A percentile compares a stretch with the other conserved stretches of the same genome.
These are phyloP conservation scores for Acer campestre DNA, from an alignment of 345 rosid genomes.

Conservation along the genomic window DNA sequence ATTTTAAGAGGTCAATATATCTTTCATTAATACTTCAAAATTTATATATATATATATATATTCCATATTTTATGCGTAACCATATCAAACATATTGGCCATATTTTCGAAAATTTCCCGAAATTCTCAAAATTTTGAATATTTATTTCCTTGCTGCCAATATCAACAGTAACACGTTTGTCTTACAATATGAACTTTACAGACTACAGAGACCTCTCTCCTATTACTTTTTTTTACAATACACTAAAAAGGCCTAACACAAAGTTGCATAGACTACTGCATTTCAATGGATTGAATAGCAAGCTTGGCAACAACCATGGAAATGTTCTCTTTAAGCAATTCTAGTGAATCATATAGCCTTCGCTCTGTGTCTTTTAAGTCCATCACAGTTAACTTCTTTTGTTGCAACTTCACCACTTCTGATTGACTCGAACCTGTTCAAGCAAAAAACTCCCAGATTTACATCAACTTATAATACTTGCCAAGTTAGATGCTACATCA, in stretches of 20 bases:
- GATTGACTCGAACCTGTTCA: conserved; percentile 59
- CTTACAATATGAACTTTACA: background rate
- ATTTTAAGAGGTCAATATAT: too few species aligned
- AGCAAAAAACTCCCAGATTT: conserved; percentile 10
- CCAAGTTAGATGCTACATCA: background rate
- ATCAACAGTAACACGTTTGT: background rate
- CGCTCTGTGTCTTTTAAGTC: conserved; percentile 54
- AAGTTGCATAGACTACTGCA: conserved; percentile 20
- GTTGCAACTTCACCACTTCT: conserved; percentile 61
- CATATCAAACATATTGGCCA: too few species aligned
- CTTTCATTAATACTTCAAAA: too few species aligned
- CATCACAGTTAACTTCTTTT: conserved; percentile 65
- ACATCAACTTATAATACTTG: background rate
- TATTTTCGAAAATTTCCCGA: too few species aligned
- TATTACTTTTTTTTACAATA: background rate
- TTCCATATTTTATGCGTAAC: too few species aligned
- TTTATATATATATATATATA: too few species aligned
- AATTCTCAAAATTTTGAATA: too few species aligned
- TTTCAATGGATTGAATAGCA: conserved; percentile 72
- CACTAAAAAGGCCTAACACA: background rate
- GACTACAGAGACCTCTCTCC: background rate
- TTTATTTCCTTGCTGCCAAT: background rate
- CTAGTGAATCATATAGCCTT: conserved; percentile 62
- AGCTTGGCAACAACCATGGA: conserved; percentile 78
- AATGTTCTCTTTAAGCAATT: conserved; percentile 51